These are phyloP conservation scores for Novymonas esmeraldas DNA, from an alignment of 208 protist genomes.

Conservation along the genomic window DNA sequence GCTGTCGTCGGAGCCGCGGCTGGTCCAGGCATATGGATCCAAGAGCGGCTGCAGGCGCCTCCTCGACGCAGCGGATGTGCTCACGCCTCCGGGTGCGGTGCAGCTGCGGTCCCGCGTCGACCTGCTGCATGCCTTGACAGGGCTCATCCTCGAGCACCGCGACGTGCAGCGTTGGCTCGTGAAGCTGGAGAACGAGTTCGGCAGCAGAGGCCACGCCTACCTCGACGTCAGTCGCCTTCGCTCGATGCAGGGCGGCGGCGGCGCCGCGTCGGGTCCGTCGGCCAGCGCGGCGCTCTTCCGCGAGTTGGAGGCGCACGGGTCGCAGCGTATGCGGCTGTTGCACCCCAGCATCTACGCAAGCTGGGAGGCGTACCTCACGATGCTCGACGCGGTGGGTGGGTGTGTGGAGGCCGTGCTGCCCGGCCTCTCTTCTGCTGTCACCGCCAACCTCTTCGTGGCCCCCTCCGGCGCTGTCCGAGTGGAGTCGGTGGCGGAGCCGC, in stretches of 20 bases:
- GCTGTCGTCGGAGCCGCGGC: conserved; percentile 73
- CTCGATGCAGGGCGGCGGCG: conserved; percentile 34
- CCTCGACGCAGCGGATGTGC: conserved; percentile 77
- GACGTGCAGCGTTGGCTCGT: conserved; percentile 84
- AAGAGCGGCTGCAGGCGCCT: conserved; percentile 83
- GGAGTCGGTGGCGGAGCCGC: conserved; percentile 86
- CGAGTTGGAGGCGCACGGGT: conserved; percentile 76
- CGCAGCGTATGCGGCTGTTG: conserved; percentile 78
- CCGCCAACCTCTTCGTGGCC: conserved; percentile 87
- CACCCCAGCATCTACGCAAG: conserved; percentile 72
- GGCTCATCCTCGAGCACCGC: conserved; percentile 74
- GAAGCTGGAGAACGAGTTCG: conserved; percentile 91
- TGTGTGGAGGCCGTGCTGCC: conserved; percentile 88
- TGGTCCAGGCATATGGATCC: conserved; percentile 82
- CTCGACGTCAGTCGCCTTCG: conserved; percentile 85
- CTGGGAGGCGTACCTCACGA: conserved; percentile 80
- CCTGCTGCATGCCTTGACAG: conserved; percentile 61
- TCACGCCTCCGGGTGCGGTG: conserved; percentile 59
- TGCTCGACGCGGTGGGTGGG: conserved; percentile 82
- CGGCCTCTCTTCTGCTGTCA: conserved; percentile 49
- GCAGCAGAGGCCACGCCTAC: conserved; percentile 87
- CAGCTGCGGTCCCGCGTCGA: conserved; percentile 64
- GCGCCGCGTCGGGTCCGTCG: not conserved
- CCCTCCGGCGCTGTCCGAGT: conserved; percentile 77
- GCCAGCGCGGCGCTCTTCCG: conserved; percentile 40